Percentiles rank a stretch among this genome's conserved stretches.
These are phyloP conservation scores for Saccharomycopsis selenospora DNA, from an alignment of 805 yeast species.

Conservation along the genomic window DNA sequence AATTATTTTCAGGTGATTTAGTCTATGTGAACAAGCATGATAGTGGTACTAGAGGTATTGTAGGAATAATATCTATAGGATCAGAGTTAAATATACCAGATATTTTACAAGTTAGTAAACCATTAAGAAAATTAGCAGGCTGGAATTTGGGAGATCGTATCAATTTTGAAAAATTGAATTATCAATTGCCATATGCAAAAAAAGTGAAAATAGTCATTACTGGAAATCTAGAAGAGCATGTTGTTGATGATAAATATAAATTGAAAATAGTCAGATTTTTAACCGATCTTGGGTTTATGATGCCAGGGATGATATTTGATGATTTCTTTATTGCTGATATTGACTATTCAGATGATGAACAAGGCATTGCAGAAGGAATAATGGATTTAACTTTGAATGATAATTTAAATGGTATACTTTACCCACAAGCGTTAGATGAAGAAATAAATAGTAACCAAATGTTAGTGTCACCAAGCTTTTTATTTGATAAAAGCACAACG, in stretches of 20 bases:
- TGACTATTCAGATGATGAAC: conserved; percentile 22
- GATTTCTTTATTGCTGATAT: conserved; percentile 29
- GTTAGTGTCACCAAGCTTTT: conserved; percentile 40
- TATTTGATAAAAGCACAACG: conserved; percentile 35
- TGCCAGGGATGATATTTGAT: conserved; percentile 44
- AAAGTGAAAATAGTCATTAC: conserved; percentile 30
- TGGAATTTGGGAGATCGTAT: conserved; percentile 45
- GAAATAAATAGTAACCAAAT: conserved; percentile 15
- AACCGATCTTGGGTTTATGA: conserved; percentile 50
- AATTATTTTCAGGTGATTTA: conserved; percentile 38
- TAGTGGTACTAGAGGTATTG: conserved; percentile 33
- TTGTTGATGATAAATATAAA: neutral
- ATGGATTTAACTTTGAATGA: conserved; percentile 29
- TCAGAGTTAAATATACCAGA: conserved; percentile 27
- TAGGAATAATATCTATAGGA: conserved; percentile 36
- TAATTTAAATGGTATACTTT: neutral
- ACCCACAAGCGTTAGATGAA: neutral
- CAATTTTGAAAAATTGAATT: conserved; percentile 36
- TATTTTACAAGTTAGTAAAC: conserved; percentile 43
- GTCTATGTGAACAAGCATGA: conserved; percentile 41
- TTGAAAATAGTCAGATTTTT: conserved; percentile 35
- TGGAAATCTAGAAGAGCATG: neutral
- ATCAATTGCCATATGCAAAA: conserved; percentile 44
- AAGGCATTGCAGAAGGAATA: conserved; percentile 28
- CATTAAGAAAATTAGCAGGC: conserved; percentile 37